A percentile compares a stretch with the other conserved stretches of the same genome.
Evolutionary conservation across 225 moss, liverwort and hornwort genomes (phyloP).

Genomic region (Pleurozium schreberi): DNA sequence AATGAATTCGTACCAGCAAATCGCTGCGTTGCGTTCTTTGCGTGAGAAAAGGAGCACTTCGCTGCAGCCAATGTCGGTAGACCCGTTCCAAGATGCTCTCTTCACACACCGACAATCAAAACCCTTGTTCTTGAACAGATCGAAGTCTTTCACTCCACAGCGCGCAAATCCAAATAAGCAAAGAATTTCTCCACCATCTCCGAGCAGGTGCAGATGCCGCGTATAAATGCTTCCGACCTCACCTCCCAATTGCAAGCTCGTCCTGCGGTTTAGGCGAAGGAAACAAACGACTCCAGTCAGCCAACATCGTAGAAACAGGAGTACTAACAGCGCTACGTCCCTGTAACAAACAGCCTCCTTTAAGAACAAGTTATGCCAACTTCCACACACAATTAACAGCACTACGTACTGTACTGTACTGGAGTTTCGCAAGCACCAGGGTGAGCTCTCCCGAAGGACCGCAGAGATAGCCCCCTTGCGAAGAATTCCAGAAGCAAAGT

Average conservation of each 20-base stretch:
- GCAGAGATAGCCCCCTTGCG: background rate
- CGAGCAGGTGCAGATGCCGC: background rate
- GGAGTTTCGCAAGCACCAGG: background rate
- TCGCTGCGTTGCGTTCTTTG: background rate
- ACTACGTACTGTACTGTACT: background rate
- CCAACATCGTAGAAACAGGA: background rate
- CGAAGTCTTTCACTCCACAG: background rate
- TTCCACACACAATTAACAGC: background rate
- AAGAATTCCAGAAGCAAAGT: background rate
- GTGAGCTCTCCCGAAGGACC: background rate
- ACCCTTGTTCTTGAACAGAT: too few species aligned
- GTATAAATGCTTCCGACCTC: accelerated
- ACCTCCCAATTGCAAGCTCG: background rate
- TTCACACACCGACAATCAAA: background rate
- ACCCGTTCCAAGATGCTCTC: background rate
- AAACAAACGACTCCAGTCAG: background rate
- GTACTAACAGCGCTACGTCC: too few species aligned
- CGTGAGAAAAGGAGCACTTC: background rate
- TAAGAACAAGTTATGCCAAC: background rate
- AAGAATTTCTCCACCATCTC: background rate
- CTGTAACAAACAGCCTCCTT: background rate
- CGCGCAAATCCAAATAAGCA: too few species aligned
- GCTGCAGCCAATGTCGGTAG: background rate
- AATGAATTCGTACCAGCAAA: background rate
- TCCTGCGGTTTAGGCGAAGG: background rate